These are phyloP conservation scores for Yamadazyma atlantica DNA, from an alignment of 1,139 yeast genomes.

Conservation along the genomic window DNA sequence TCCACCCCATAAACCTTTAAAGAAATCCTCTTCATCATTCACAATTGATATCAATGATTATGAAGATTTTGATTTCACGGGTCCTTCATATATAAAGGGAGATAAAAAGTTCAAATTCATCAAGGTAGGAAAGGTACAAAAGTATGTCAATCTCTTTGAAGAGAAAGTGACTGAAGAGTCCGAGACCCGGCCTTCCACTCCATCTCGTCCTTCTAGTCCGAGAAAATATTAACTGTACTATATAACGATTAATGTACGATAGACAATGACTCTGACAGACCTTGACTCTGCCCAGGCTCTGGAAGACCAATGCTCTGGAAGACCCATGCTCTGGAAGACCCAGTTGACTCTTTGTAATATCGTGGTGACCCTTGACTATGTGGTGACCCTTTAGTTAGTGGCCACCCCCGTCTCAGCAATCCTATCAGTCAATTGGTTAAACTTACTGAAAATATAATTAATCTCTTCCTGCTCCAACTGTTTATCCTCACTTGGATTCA, in stretches of 20 bases:
- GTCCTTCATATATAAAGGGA: conserved; percentile 41
- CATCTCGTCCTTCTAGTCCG: conserved; percentile 5
- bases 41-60: conserved; percentile 15
- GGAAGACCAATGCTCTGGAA: no score
- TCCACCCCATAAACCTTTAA: conserved; percentile 9
- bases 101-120: conserved; percentile 48
- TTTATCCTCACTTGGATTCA: conserved; percentile 18
- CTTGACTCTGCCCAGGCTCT: no score
- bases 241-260: not conserved
- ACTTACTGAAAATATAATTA: conserved; percentile 32
- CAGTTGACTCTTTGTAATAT: no score
- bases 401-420: conserved; percentile 23
- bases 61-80: conserved; percentile 23
- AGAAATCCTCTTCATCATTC: conserved; percentile 15
- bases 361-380: no score
- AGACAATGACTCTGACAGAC: not conserved
- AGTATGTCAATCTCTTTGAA: conserved; percentile 46
- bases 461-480: conserved; percentile 23
- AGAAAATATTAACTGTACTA: conserved; percentile 6
- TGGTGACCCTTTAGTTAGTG: no score
- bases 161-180: conserved; percentile 29
- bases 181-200: conserved; percentile 11
- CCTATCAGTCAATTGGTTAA: conserved; percentile 40
- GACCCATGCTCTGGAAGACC: no score
- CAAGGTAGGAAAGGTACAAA: conserved; percentile 50